phyloP scores from a whole-genome alignment of 495 filamentous ascomycete genomes.

The Aspergillus homomorphus region DNA sequence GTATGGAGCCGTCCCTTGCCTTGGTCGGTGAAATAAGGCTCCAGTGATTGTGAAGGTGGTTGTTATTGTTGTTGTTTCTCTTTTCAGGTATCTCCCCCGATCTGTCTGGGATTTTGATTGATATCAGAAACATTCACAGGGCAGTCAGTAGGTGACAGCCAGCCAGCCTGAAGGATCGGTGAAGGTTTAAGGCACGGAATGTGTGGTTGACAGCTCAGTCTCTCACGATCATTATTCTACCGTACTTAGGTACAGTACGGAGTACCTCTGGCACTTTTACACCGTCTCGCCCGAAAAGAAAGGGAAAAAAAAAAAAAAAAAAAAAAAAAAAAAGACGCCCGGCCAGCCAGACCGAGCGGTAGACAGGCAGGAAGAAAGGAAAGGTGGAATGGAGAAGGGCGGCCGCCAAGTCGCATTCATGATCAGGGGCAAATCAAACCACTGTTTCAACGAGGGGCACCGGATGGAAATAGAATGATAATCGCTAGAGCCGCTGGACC shows the following conservation, averaged over 20 bases:
- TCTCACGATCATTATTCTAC: no score
- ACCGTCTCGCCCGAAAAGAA: not conserved
- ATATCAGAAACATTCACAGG: not conserved
- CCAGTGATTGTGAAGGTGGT: not conserved
- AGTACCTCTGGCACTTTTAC: no score
- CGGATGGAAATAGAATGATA: not conserved
- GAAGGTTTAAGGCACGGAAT: not conserved
- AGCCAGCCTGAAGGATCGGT: not conserved
- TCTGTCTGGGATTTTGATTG: not conserved
- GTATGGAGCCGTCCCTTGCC: constrained; percentile 4
- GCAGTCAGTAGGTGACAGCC: not conserved
- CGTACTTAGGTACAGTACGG: not conserved
- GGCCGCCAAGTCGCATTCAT: constrained; percentile 13
- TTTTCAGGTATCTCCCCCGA: not conserved
- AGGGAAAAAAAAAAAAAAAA: not conserved
- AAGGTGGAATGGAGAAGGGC: constrained; percentile 3
- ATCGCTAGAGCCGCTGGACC: constrained; percentile 17
- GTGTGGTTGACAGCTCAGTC: not conserved
- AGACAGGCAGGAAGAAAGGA: not conserved
- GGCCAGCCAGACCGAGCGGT: not conserved
- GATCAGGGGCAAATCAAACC: constrained; percentile 19
- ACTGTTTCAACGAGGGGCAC: constrained; percentile 18
- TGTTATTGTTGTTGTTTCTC: not conserved
- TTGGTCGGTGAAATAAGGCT: not conserved
- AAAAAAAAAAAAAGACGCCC: not conserved